phyloP scores from a whole-genome alignment of 768 basidiomycete genomes.

The Rhodosporidiobolus sp. region DNA sequence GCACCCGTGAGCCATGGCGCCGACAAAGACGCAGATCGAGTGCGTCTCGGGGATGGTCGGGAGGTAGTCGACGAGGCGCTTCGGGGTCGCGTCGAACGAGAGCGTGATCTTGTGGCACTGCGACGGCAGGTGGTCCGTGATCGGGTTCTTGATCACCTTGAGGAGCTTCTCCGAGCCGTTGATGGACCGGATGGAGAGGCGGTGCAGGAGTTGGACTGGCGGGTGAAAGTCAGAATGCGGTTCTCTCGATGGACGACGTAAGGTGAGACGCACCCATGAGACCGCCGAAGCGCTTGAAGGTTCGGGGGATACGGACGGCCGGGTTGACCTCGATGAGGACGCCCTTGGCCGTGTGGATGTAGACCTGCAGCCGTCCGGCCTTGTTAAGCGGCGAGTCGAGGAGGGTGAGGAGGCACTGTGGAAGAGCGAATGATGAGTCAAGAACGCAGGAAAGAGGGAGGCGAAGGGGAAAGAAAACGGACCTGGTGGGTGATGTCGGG shows the following conservation, averaged over 20 bases:
- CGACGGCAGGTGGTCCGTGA: slow-evolving; percentile 86
- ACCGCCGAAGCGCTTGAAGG: slow-evolving; percentile 97
- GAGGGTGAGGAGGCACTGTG: slow-evolving; percentile 86
- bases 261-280: slow-evolving; percentile 73
- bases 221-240: not conserved
- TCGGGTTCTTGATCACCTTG: slow-evolving; percentile 97
- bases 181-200: slow-evolving; percentile 88
- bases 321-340: slow-evolving; percentile 98
- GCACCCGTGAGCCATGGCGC: slow-evolving; percentile 90
- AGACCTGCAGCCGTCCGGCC: slow-evolving; percentile 91
- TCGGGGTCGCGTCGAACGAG: slow-evolving; percentile 81
- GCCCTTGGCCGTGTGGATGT: slow-evolving; percentile 94
- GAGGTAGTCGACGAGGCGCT: slow-evolving; percentile 76
- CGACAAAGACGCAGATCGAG: slow-evolving; percentile 89
- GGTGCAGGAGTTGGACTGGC: slow-evolving; percentile 92
- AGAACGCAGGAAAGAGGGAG: not conserved
- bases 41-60: slow-evolving; percentile 81
- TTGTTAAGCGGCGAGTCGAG: slow-evolving; percentile 98
- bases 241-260: not conserved
- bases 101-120: slow-evolving; percentile 95
- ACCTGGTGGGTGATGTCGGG: slow-evolving; percentile 99
- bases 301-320: slow-evolving; percentile 92
- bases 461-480: slow-evolving; percentile 39
- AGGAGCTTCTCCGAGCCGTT: slow-evolving; percentile 95
- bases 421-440: not conserved